Evolutionary conservation across 441 rosid genomes (phyloP).

Genomic region (Populus hybrid): DNA sequence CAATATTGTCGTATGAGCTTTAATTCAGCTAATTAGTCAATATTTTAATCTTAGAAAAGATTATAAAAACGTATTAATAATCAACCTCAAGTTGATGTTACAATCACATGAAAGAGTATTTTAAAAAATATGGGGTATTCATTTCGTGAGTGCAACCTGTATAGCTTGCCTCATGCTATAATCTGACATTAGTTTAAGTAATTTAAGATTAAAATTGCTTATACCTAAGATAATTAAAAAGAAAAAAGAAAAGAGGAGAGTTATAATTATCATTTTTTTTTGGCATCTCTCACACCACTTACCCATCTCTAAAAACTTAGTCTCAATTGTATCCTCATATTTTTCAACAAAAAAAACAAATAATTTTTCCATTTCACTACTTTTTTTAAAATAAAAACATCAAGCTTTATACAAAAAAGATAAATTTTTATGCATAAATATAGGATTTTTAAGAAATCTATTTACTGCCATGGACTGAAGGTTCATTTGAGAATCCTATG

Average conservation of each 20-base stretch:
- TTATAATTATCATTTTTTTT: too few relatives aligned
- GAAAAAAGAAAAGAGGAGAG: too few relatives aligned
- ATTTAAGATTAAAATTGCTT: neutral
- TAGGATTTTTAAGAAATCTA: neutral
- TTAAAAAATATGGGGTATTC: neutral
- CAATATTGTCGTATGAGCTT: neutral
- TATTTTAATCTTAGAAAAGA: neutral
- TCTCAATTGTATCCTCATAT: neutral
- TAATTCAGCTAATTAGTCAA: neutral
- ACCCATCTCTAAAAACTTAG: neutral
- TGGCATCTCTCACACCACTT: too few relatives aligned
- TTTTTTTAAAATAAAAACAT: too few relatives aligned
- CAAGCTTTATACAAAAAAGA: too few relatives aligned
- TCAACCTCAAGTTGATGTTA: too few relatives aligned
- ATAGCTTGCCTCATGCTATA: neutral
- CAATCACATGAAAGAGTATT: neutral
- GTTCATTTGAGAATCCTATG: too few relatives aligned
- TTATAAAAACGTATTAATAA: too few relatives aligned
- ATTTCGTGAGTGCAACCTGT: neutral
- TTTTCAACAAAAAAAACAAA: neutral
- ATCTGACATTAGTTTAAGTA: neutral
- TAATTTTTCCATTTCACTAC: neutral
- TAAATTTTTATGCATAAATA: neutral
- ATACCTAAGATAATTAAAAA: neutral
- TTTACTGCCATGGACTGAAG: neutral